Evolutionary conservation across 1,139 yeast genomes (phyloP), one percentile per base, ranked within the genome.

Genomic region (Geotrichum histeridarum): DNA sequence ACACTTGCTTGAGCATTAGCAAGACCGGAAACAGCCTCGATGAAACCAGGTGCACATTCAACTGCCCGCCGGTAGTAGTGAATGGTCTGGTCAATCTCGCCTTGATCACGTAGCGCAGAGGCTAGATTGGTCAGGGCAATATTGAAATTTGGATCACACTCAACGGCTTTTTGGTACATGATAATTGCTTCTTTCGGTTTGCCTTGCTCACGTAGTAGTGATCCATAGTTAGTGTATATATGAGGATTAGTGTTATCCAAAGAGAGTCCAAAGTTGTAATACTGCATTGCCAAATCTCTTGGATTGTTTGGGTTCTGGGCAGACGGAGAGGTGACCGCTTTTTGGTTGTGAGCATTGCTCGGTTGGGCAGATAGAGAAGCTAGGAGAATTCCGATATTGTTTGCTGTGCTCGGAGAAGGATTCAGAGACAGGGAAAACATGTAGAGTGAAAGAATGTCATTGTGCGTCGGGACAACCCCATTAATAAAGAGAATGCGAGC

Each of bases 121-220:
- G 72, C 72, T 11, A 69, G 60, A 48, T 69, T 69, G 11, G 70
- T 67, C 32, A 69, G 58, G 2, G 72, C 72, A 47, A 67, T 67
- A 45, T 64, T 65, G 43, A 69, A 69, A 39, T 58, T 60, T 1
- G 70, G 64, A 49, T 69, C 70, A 44, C 64, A 64, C 17, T 63
- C 59, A 15, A 68, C 69, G 1, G 72, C 72, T 37, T 60, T 61
- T 44, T 62, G 62, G 54, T 69, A 69, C 64, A 67, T 63, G 12
- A 61, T 48, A n/a, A 69, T 63, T 2, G 72, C 71, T 39, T 64
- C 66, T n/a, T 57, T 51, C 8, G 62, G 54, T 2, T 63, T 55
- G 14, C 72, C 72, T 45, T 67, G 69, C 45, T 68, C 71, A 7
- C 70, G 64, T 17, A 65, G 56, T 8, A 69, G 59, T 7, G 72